These are phyloP conservation scores for Anthracocystis walkeri DNA, from an alignment of 1,284 basidiomycete genomes.

Conservation along the genomic window DNA sequence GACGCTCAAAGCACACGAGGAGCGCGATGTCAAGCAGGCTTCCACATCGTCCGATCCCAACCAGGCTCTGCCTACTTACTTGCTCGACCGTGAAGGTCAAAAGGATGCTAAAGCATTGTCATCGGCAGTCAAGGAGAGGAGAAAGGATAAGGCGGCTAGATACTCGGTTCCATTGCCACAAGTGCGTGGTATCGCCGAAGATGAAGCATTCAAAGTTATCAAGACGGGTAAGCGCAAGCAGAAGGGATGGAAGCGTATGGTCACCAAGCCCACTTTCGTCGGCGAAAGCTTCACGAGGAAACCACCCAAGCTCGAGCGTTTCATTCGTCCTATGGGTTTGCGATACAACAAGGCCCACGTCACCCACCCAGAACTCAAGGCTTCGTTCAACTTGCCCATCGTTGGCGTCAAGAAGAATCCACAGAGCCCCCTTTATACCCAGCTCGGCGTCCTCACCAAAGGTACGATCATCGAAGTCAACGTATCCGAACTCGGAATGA, in stretches of 20 bases:
- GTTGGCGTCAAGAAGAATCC: slow-evolving; percentile 99
- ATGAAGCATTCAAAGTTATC: slow-evolving; percentile 99
- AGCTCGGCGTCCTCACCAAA: slow-evolving; percentile 94
- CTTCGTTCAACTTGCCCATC: slow-evolving; percentile 98
- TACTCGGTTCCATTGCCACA: slow-evolving; percentile 96
- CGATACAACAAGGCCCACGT: slow-evolving; percentile 99
- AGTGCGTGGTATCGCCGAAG: slow-evolving; percentile 97
- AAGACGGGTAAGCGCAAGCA: slow-evolving; percentile 96
- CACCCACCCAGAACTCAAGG: slow-evolving; percentile 97
- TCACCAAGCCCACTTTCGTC: slow-evolving; percentile 98
- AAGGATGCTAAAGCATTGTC: slow-evolving; percentile 97
- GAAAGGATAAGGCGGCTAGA: slow-evolving; percentile 99
- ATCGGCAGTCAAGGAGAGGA: slow-evolving; percentile 97
- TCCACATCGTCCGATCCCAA: slow-evolving; percentile 64
- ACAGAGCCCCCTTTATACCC: slow-evolving; percentile 92
- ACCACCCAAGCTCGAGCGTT: slow-evolving; percentile 98
- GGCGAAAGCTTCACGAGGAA: slow-evolving; percentile 98
- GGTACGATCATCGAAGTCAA: slow-evolving; percentile 99
- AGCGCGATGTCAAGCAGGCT: slow-evolving; percentile 84
- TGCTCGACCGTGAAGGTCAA: slow-evolving; percentile 96
- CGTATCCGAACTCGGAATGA: slow-evolving; percentile 80
- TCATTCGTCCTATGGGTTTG: slow-evolving; percentile 95
- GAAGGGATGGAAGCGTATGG: slow-evolving; percentile 99
- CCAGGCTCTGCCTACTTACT: slow-evolving; percentile 76
- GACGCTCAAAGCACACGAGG: slow-evolving; percentile 98